Evolutionary conservation across 1,284 basidiomycete genomes (phyloP), one percentile per base, ranked within the genome.

Genomic region (Cutaneotrichosporon curvatum): DNA sequence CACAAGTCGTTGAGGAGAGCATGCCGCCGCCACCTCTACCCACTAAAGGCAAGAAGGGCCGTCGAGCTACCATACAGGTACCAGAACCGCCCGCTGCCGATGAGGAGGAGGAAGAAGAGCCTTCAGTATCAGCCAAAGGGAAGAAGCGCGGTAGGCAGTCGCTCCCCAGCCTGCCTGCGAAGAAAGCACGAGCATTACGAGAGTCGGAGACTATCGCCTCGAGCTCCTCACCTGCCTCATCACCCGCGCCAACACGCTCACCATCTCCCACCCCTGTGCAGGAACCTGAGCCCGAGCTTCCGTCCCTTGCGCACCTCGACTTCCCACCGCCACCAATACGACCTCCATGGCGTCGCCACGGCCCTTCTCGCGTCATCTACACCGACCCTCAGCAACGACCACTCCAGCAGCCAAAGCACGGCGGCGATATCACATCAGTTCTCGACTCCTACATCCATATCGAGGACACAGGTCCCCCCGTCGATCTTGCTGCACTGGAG

Each of bases 351-450:
- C 25, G 25, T 7, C 72, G 85, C 40, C 79, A 77, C 40, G 77
- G 87, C 31, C 79, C 85, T 30, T 80, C 84, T n/a, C 39, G 19
- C 4, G 45, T 62, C 16, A 65, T 72, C 2, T 77, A 82, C 48
- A 80, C 86, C 1, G 78, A 83, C 60, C 86, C 84, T 0, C 61
- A 59, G 14, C 88, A 92, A 65, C 73, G 74, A 12, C 83, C 84
- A 2, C 74, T 75, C 0, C 69, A 55, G 6, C 34, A 67, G 0
- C 72, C 79, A 0, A 73, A 72, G 37, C 76, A 78, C 55, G 76
- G 74, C 11, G 75, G 75, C 2, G 82, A 83, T 0, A 63, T 89
- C 15, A 53, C 70, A 4, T 56, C 71, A 0, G 76, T 83, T 39
- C 67, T 91, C 12, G 64, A 74, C 0, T 87, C 86, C 0, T 90